These are phyloP conservation scores for Trichosporon sp. DNA, from an alignment of 1,284 basidiomycete species.

Conservation along the genomic window DNA sequence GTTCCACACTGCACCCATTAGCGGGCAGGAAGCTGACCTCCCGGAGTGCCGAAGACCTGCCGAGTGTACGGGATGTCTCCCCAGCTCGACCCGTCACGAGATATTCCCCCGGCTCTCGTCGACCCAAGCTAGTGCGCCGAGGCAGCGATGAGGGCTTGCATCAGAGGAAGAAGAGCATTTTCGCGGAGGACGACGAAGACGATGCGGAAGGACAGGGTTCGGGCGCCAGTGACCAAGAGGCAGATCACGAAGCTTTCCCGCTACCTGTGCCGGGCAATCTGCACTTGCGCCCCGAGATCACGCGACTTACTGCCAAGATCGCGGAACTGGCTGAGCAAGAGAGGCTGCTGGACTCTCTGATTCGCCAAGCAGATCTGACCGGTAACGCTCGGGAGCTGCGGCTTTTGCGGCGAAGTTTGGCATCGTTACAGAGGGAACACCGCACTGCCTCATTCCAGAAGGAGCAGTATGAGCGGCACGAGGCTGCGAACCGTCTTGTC, in stretches of 20 bases:
- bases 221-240: slow-evolving; percentile 42
- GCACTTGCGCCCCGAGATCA: slow-evolving; percentile 75
- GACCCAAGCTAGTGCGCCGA: slow-evolving; percentile 1
- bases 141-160: slow-evolving; percentile 6
- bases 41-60: slow-evolving; percentile 35
- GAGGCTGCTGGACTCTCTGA: slow-evolving; percentile 72
- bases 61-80: neutral
- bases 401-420: slow-evolving; percentile 72
- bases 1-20: neutral
- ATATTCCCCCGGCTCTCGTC: neutral
- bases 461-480: slow-evolving; percentile 83
- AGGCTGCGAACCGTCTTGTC: slow-evolving; percentile 72
- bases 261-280: slow-evolving; percentile 78
- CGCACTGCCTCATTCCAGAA: slow-evolving; percentile 81
- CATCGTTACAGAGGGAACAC: slow-evolving; percentile 72
- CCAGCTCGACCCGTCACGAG: slow-evolving; percentile 5
- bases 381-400: slow-evolving; percentile 80
- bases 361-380: slow-evolving; percentile 88
- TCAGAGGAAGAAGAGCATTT: slow-evolving; percentile 24
- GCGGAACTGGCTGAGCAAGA: slow-evolving; percentile 72
- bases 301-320: slow-evolving; percentile 67
- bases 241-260: slow-evolving; percentile 54
- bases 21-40: slow-evolving; percentile 24
- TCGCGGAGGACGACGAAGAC: slow-evolving; percentile 39
- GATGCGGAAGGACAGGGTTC: slow-evolving; percentile 51